Conservation (phyloP, 305 asterid genomes). For the Fraxinus xanthoxyloides region DNA sequence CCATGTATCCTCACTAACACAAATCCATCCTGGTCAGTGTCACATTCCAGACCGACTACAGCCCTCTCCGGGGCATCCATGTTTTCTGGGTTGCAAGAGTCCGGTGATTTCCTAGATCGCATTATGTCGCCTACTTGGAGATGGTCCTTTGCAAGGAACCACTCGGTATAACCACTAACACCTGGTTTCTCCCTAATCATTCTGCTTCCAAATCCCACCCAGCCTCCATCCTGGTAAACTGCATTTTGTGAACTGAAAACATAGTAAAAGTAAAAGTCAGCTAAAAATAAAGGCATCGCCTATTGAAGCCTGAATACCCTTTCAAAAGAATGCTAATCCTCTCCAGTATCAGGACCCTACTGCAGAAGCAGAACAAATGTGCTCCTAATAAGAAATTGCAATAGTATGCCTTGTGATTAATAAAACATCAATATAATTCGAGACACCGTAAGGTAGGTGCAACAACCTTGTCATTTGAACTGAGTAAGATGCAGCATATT, state of each 20-base stretch:
- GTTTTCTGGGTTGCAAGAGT: conserved; percentile 34
- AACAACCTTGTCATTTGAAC: background rate
- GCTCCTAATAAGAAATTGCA: background rate
- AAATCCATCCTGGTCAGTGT: conserved; percentile 44
- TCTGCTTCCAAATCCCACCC: conserved; percentile 42
- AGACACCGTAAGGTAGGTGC: background rate
- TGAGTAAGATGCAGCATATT: background rate
- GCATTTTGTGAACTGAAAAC: conserved; percentile 47
- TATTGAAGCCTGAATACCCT: background rate
- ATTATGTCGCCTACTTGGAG: conserved; percentile 59
- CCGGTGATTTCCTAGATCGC: conserved; percentile 43
- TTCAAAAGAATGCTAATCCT: background rate
- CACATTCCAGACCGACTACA: conserved; percentile 57
- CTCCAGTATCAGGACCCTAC: background rate
- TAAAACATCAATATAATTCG: background rate
- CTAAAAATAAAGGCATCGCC: background rate
- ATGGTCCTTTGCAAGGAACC: conserved; percentile 60
- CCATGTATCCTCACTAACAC: conserved; percentile 45
- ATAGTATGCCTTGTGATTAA: background rate
- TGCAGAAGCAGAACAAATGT: background rate
- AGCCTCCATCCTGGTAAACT: conserved; percentile 39
- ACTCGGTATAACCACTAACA: conserved; percentile 35
- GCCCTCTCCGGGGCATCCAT: conserved; percentile 42
- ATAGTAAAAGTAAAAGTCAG: background rate
- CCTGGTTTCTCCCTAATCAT: conserved; percentile 33